phyloP scores from a whole-genome alignment of 163 green algal genomes.

The Picocystis sp. region DNA sequence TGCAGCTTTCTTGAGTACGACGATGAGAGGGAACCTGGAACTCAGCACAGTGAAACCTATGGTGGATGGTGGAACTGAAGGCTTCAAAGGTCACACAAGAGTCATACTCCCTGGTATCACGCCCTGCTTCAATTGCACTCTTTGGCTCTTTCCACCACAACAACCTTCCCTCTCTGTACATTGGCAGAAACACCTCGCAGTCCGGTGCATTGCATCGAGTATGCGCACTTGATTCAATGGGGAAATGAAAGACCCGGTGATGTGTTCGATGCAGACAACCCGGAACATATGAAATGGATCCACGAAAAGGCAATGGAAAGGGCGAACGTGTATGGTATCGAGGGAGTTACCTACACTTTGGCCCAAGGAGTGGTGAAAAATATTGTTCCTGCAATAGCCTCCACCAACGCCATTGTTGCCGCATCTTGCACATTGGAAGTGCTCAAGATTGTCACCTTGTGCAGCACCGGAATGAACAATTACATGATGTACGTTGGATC shows the following conservation, averaged over 20 bases:
- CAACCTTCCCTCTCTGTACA: slow-evolving; percentile 93
- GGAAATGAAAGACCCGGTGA: slow-evolving; percentile 41
- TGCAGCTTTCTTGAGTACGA: slow-evolving; percentile 85
- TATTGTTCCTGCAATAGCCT: slow-evolving; percentile 98
- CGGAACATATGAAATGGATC: slow-evolving; percentile 93
- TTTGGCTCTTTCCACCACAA: slow-evolving; percentile 98
- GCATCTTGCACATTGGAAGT: slow-evolving; percentile 80
- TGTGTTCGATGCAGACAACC: slow-evolving; percentile 80
- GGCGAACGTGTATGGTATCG: slow-evolving; percentile 75
- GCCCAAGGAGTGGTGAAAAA: slow-evolving; percentile 92
- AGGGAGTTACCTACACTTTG: slow-evolving; percentile 22
- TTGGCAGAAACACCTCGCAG: slow-evolving; percentile 53
- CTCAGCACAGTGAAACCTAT: slow-evolving; percentile 78
- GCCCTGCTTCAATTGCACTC: slow-evolving; percentile 97
- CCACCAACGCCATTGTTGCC: slow-evolving; percentile 94
- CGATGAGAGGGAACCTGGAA: slow-evolving; percentile 45
- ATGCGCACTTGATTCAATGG: slow-evolving; percentile 91
- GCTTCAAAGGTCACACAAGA: slow-evolving; percentile 91
- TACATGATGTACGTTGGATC: slow-evolving; percentile 29
- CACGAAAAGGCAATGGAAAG: slow-evolving; percentile 53
- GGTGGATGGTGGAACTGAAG: slow-evolving; percentile 94
- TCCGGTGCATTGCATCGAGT: slow-evolving; percentile 95
- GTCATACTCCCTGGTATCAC: slow-evolving; percentile 90
- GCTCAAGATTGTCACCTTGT: slow-evolving; percentile 89
- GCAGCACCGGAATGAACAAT: slow-evolving; percentile 21